Evolutionary conservation across 805 yeast genomes (phyloP).

Genomic region (Komagataella ulmi): DNA sequence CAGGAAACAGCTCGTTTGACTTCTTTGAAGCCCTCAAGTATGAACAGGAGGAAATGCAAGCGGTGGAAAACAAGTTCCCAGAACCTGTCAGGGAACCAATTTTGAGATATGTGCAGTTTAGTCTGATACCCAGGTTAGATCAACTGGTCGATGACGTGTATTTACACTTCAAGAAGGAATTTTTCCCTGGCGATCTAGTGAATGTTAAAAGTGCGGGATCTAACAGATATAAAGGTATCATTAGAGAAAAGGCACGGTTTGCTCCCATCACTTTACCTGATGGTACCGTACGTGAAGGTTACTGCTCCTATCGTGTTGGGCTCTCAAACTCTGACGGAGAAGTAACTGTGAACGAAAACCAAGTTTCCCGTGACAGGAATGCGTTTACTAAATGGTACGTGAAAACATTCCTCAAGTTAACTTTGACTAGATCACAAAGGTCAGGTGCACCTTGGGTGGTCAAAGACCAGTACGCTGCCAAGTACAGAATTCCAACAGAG

Average conservation of each 20-base stretch:
- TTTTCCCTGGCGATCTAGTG: constrained; percentile 84
- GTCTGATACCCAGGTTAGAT: constrained; percentile 71
- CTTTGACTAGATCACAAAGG: constrained; percentile 65
- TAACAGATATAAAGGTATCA: constrained; percentile 39
- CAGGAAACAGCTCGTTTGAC: constrained; percentile 86
- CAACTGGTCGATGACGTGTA: constrained; percentile 82
- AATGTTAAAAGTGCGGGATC: constrained; percentile 35
- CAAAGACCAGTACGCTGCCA: constrained; percentile 57
- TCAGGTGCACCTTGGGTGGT: constrained; percentile 96
- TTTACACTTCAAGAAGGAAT: constrained; percentile 61
- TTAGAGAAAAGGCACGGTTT: constrained; percentile 79
- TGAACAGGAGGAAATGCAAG: constrained; percentile 49
- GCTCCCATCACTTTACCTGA: constrained; percentile 28
- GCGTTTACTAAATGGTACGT: constrained; percentile 83
- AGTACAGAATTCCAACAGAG: constrained; percentile 50
- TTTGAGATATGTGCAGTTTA: constrained; percentile 73
- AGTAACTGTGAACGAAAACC: constrained; percentile 57
- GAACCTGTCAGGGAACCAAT: constrained; percentile 88
- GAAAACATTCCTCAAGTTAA: constrained; percentile 74
- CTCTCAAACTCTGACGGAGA: constrained; percentile 33
- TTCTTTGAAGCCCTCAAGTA: constrained; percentile 79
- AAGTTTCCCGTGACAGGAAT: constrained; percentile 72
- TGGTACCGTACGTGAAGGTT: constrained; percentile 25
- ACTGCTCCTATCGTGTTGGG: constrained; percentile 59
- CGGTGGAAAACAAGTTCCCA: constrained; percentile 75